phyloP scores from a whole-genome alignment of 352 stramenopile genomes.

The Globisporangium parvum region DNA sequence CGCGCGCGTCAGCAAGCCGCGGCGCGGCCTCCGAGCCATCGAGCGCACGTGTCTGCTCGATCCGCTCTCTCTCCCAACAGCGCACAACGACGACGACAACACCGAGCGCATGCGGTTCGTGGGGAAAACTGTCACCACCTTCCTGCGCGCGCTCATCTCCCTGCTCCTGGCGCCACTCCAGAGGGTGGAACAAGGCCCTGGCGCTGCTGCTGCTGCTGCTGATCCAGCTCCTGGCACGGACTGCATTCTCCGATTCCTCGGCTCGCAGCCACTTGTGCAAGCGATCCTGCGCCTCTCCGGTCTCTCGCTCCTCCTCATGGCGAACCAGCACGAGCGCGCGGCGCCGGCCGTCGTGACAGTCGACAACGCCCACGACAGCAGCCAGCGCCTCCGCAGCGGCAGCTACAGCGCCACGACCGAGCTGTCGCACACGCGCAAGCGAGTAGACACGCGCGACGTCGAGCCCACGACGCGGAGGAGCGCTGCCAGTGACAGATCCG shows the following conservation, averaged over 20 bases:
- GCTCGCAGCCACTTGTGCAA: conserved; percentile 3
- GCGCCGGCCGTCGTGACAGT: conserved; percentile 2
- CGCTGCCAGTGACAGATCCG: neutral
- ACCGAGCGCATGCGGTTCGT: neutral
- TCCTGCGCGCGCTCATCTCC: conserved; percentile 10
- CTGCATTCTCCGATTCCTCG: conserved; percentile 7
- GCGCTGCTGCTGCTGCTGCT: neutral
- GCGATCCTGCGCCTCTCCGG: conserved; percentile 6
- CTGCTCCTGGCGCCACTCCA: conserved; percentile 6
- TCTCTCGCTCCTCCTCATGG: conserved; percentile 16
- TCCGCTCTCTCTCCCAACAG: neutral
- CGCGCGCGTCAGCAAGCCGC: conserved; percentile 19
- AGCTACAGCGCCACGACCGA: neutral
- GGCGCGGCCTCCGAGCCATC: conserved; percentile 18
- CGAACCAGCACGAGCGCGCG: conserved; percentile 18
- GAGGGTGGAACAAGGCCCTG: conserved; percentile 11
- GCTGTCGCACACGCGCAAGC: neutral
- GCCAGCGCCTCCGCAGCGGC: too few relatives aligned
- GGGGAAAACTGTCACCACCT: neutral
- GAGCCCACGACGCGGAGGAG: neutral
- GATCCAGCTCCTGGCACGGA: neutral
- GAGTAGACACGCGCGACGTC: neutral
- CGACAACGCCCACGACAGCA: neutral
- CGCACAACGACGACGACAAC: neutral
- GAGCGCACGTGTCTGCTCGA: conserved; percentile 13